Evolutionary conservation across 805 yeast species (phyloP).

Genomic region (Yarrowia divulgata): DNA sequence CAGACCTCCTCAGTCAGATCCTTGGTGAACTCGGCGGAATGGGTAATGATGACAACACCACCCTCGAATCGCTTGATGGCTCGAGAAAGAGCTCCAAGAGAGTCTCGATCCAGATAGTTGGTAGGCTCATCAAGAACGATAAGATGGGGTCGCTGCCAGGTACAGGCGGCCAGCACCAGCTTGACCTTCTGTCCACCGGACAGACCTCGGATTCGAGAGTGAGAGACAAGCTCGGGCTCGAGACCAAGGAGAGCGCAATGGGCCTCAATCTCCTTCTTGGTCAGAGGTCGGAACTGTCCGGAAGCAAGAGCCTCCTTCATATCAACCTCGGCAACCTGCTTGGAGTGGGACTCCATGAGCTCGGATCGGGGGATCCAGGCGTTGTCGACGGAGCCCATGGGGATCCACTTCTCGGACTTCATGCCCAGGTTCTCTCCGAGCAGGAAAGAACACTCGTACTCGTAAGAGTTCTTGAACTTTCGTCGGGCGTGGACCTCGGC

Average conservation of each 20-base stretch:
- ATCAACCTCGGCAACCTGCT: constrained; percentile 99
- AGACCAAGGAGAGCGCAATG: constrained; percentile 99
- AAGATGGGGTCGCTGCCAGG: constrained; percentile 99
- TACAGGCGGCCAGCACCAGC: constrained; percentile 99
- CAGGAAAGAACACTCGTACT: constrained; percentile 97
- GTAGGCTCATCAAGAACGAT: constrained; percentile 99
- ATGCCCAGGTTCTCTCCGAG: constrained; percentile 99
- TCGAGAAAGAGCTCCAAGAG: constrained; percentile 98
- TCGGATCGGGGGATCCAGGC: constrained; percentile 99
- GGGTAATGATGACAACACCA: constrained; percentile 99
- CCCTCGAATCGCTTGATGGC: constrained; percentile 99
- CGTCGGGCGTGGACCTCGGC: constrained; percentile 94
- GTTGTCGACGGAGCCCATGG: constrained; percentile 99
- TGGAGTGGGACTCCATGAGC: constrained; percentile 94
- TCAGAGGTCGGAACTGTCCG: constrained; percentile 99
- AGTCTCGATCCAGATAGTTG: constrained; percentile 98
- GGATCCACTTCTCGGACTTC: constrained; percentile 99
- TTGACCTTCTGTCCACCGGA: constrained; percentile 99
- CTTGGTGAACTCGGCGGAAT: constrained; percentile 99
- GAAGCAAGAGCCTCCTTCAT: constrained; percentile 99
- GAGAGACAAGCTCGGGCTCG: constrained; percentile 98
- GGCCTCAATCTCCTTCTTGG: constrained; percentile 99
- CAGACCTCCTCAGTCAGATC: constrained; percentile 99
- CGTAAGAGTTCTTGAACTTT: constrained; percentile 99
- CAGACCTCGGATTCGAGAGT: constrained; percentile 99